phyloP scores from a whole-genome alignment of 2,329 filamentous ascomycete genomes.

The Colletotrichum sidae region DNA sequence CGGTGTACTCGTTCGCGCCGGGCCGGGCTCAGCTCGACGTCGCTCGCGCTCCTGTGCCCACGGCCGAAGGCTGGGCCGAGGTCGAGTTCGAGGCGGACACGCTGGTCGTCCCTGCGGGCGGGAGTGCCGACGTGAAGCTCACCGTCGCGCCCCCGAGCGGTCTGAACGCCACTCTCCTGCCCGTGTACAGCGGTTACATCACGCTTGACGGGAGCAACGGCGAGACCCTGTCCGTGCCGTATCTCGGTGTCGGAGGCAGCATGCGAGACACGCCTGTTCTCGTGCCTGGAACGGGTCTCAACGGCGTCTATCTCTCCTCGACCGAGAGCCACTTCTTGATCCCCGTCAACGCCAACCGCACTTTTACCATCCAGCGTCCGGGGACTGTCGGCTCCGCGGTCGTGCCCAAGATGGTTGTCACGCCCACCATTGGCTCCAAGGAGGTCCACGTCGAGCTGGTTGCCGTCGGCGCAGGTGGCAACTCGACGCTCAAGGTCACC shows the following conservation, averaged over 20 bases:
- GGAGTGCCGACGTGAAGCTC: conserved; percentile 43
- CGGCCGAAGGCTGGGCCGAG: conserved; percentile 36
- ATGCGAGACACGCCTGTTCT: conserved; percentile 40
- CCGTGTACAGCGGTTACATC: conserved; percentile 58
- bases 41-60: conserved; percentile 36
- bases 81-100: conserved; percentile 37
- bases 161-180: conserved; percentile 46
- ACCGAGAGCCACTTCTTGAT: conserved; percentile 31
- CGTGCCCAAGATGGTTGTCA: conserved; percentile 25
- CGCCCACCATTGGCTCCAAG: conserved; percentile 35
- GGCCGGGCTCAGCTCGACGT: conserved; percentile 20
- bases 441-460: conserved; percentile 42
- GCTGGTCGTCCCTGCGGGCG: conserved; percentile 45
- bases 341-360: conserved; percentile 38
- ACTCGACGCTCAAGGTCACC: conserved; percentile 30
- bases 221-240: conserved; percentile 51
- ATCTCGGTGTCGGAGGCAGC: conserved; percentile 50
- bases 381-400: conserved; percentile 4
- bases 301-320: conserved; percentile 37
- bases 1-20: conserved; percentile 50
- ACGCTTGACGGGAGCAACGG: conserved; percentile 52
- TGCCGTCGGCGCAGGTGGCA: conserved; percentile 27
- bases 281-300: conserved; percentile 9
- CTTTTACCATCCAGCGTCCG: conserved; percentile 42
- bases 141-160: conserved; percentile 43